Evolutionary conservation across 257 asterid species (phyloP).

Genomic region (Pogostemon cablin): DNA sequence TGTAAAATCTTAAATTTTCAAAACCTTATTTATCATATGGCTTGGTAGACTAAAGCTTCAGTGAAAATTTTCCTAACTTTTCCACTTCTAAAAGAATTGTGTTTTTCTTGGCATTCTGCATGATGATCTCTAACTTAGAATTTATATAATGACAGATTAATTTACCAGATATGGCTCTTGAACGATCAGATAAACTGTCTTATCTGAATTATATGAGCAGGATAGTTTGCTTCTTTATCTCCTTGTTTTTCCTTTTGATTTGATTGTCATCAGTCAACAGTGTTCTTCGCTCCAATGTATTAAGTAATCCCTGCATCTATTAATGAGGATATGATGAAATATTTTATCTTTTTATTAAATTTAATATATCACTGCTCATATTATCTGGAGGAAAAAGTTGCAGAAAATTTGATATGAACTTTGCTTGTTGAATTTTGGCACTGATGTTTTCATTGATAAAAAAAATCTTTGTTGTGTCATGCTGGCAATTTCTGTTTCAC

Average conservation of each 20-base stretch:
- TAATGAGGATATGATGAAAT: conserved; percentile 10
- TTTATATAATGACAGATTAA: conserved; percentile 11
- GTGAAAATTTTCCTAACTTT: too few species aligned
- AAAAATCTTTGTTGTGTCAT: neutral
- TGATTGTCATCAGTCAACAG: neutral
- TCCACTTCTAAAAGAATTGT: neutral
- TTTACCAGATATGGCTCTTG: conserved; percentile 2
- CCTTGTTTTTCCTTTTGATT: conserved; percentile 7
- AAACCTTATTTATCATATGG: neutral
- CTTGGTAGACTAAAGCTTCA: too few species aligned
- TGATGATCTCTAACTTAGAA: neutral
- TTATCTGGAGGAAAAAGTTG: conserved; percentile 3
- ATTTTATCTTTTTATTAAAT: conserved; percentile 5
- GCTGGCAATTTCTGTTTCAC: conserved; percentile 12
- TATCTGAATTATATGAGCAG: neutral
- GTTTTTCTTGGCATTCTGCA: conserved; percentile 21
- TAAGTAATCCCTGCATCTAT: neutral
- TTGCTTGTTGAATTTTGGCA: conserved; percentile 1
- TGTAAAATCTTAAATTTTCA: neutral
- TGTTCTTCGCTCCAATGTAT: neutral
- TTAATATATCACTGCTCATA: conserved; percentile 1
- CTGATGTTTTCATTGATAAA: conserved; percentile 4
- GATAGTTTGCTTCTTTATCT: neutral
- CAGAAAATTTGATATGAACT: neutral
- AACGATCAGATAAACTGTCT: neutral